A percentile compares a stretch with the other conserved stretches of the same genome.
These are phyloP conservation scores for Pseudogymnoascus sp. DNA, from an alignment of 2,329 filamentous ascomycete genomes.

Conservation along the genomic window DNA sequence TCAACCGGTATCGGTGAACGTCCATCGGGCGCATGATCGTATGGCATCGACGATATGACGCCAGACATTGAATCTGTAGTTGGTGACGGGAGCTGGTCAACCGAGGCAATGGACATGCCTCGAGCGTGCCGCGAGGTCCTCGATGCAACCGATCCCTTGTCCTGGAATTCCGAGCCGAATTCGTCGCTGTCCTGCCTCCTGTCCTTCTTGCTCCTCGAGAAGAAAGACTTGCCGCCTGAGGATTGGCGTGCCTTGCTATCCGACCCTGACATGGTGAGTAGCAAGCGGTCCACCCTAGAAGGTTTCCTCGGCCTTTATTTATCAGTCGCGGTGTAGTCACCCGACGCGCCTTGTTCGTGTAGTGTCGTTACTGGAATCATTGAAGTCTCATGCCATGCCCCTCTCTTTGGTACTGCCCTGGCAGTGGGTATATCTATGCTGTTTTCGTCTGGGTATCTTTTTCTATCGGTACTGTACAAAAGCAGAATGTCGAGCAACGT, in stretches of 20 bases:
- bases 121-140: slow-evolving; percentile 67
- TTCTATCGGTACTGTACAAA: not conserved
- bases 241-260: slow-evolving; percentile 71
- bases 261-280: slow-evolving; percentile 48
- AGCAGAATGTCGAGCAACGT: not conserved
- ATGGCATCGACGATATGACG: slow-evolving; percentile 80
- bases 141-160: slow-evolving; percentile 55
- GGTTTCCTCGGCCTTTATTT: not conserved
- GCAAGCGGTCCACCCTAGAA: not conserved
- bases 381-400: not conserved
- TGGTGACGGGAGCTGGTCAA: slow-evolving; percentile 58
- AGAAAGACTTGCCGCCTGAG: slow-evolving; percentile 69
- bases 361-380: not conserved
- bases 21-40: slow-evolving; percentile 61
- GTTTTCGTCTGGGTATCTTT: not conserved
- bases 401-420: not conserved
- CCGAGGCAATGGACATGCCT: slow-evolving; percentile 61
- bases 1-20: slow-evolving; percentile 66
- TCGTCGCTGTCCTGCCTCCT: slow-evolving; percentile 55
- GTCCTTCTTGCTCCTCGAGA: slow-evolving; percentile 82
- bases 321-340: not conserved
- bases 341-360: not conserved
- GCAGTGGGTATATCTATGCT: not conserved
- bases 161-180: slow-evolving; percentile 48
- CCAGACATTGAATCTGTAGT: slow-evolving; percentile 60